Base-by-base conservation (phyloP, 371 early-diverging fungal species). In the Mucor velutinosus region DNA sequence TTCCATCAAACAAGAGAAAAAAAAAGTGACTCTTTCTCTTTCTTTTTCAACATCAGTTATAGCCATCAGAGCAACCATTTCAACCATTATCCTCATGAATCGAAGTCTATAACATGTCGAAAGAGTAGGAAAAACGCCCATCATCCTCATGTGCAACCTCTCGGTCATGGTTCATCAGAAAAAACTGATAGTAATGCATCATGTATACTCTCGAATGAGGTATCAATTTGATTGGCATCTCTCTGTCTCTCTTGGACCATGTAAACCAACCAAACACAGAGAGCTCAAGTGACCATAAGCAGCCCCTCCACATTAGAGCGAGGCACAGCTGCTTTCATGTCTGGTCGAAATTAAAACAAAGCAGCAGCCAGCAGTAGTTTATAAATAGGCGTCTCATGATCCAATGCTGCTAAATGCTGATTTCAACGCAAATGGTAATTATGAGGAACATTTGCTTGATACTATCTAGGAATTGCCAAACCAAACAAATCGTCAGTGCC, bases 11-110 rank as follows among this genome's bases (percentile, higher is more conserved):
- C 41, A 47, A 47, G 19, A 47, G 19, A 19, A 47, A 47, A 47
- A 47, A 47, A 47, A 47, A 47, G 47, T 47, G 47, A 47, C 47
- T 47, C 47, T 47, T 47, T 47, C 47, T 47, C 47, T 47, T 47
- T 47, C 47, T 47, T 47, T 41, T 47, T 47, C 47, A 47, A 47
- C 23, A 47, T 47, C 47, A 47, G 47, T 47, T 47, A 23, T 47
- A 47, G 41, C 41, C 41, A 47, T 47, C 11, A 47, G 19, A 19
- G 3, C 21, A 8, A 21, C 4, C 47, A 47, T 39, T 39, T 39
- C 39, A 39, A 12, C 14, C 11, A 4, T 1, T 8, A 19, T 33
- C 14, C 64, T 41, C 33, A 33, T 33, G 33, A 7, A 7, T 45
- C 3, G 6, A 19, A n/a, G 47, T 47, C 21, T 21, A 10, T 10